Evolutionary conservation across 2,329 filamentous ascomycete genomes (phyloP).

Genomic region (Talaromyces sp.): DNA sequence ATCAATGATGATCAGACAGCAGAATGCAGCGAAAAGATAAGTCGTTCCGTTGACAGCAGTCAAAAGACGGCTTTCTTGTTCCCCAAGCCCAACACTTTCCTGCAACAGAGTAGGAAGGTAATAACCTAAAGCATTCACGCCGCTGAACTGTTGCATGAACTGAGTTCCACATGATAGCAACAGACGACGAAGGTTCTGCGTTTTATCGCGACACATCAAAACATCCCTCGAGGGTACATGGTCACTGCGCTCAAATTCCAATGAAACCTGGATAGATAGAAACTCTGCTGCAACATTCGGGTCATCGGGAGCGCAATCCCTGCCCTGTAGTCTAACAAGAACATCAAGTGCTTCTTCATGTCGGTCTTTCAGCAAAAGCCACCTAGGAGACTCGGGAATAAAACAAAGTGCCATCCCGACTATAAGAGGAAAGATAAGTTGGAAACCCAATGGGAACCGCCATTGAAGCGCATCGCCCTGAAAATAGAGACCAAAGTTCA

Average conservation of each 20-base stretch:
- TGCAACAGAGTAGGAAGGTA: no score
- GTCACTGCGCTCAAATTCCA: constrained; percentile 29
- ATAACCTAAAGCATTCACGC: constrained; percentile 51
- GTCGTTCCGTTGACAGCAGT: no score
- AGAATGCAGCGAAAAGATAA: no score
- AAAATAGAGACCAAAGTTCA: not conserved
- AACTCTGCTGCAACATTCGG: not conserved
- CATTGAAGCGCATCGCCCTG: not conserved
- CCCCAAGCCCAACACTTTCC: no score
- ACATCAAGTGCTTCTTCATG: not conserved
- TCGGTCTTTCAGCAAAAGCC: not conserved
- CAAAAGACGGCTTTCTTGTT: no score
- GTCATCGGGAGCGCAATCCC: not conserved
- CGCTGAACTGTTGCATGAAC: constrained; percentile 48
- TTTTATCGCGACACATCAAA: no score
- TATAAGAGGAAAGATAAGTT: not conserved
- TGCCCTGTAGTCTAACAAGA: not conserved
- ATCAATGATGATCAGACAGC: no score
- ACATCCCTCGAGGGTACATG: no score
- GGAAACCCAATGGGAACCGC: not conserved
- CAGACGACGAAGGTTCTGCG: constrained; percentile 35
- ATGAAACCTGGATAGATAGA: not conserved
- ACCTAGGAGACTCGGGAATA: not conserved
- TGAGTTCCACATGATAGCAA: constrained; percentile 33
- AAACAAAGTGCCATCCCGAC: not conserved